These are phyloP conservation scores for Suillus sp. DNA, from an alignment of 768 basidiomycete genomes.

Conservation along the genomic window DNA sequence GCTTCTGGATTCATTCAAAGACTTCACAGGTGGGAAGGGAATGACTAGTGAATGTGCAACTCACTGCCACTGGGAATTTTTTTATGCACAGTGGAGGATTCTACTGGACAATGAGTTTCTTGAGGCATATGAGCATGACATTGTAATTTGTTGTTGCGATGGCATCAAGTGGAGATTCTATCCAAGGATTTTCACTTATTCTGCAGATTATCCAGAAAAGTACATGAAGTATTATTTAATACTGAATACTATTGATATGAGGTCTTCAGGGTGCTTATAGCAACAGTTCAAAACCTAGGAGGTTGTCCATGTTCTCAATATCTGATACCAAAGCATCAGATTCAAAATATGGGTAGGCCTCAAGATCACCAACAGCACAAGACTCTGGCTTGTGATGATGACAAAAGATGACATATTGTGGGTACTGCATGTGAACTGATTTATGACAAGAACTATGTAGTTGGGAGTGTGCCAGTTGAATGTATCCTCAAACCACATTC, in stretches of 20 bases:
- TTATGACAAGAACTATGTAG: too few species aligned
- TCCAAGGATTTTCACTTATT: constrained; percentile 35
- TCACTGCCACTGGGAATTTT: constrained; percentile 20
- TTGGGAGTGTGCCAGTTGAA: too few species aligned
- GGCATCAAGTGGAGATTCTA: constrained; percentile 23
- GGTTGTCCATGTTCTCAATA: constrained; percentile 35
- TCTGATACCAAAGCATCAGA: constrained; percentile 18
- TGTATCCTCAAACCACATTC: too few species aligned
- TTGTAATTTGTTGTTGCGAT: constrained; percentile 20
- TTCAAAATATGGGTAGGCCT: constrained; percentile 18
- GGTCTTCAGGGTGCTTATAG: constrained; percentile 28
- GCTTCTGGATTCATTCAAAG: constrained; percentile 19
- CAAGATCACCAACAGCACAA: too few species aligned
- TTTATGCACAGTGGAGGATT: constrained; percentile 19
- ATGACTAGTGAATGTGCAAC: constrained; percentile 12
- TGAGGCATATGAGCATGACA: constrained; percentile 20
- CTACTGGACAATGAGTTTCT: constrained; percentile 20
- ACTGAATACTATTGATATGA: too few species aligned
- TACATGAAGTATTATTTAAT: constrained; percentile 15
- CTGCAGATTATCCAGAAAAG: constrained; percentile 43
- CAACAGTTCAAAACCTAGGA: constrained; percentile 31
- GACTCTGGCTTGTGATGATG: too few species aligned
- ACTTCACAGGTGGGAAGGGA: constrained; percentile 1
- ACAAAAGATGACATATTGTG: too few species aligned
- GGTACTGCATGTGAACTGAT: too few species aligned